phyloP scores from a whole-genome alignment of 2,329 filamentous ascomycete species.

The Xylariaceae sp. region DNA sequence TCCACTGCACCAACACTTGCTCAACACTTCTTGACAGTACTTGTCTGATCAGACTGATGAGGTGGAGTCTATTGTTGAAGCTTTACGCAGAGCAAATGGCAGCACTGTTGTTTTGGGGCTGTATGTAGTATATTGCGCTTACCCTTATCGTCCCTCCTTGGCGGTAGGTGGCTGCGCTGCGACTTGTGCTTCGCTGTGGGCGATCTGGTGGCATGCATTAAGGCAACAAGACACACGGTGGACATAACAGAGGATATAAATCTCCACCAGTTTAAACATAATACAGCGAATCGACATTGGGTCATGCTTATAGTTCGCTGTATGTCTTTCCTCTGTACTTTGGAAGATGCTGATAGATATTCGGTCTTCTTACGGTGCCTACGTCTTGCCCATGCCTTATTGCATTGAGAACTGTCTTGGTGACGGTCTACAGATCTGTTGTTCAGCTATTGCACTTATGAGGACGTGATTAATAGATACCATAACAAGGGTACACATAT shows the following conservation, averaged over 20 bases:
- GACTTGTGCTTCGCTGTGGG: not conserved
- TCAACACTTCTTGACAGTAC: not conserved
- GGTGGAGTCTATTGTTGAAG: not conserved
- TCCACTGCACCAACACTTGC: not conserved
- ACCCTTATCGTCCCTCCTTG: not conserved
- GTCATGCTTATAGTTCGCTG: not conserved
- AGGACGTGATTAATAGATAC: not conserved
- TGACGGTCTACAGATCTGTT: too few relatives aligned
- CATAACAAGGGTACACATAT: not conserved
- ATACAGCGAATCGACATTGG: not conserved
- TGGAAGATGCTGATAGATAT: too few relatives aligned
- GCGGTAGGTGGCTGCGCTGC: not conserved
- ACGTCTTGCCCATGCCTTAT: too few relatives aligned
- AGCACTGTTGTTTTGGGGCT: not conserved
- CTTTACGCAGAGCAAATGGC: not conserved
- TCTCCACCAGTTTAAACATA: not conserved
- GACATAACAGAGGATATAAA: not conserved
- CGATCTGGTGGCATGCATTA: not conserved
- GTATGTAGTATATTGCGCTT: slow-evolving; percentile 1
- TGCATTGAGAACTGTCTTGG: not conserved
- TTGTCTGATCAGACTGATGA: not conserved
- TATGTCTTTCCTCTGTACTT: too few relatives aligned
- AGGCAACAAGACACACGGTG: not conserved
- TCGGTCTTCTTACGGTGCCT: too few relatives aligned
- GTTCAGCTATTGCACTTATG: too few relatives aligned